Conservation (phyloP, 768 basidiomycete species). For the Galerina sulciceps region DNA sequence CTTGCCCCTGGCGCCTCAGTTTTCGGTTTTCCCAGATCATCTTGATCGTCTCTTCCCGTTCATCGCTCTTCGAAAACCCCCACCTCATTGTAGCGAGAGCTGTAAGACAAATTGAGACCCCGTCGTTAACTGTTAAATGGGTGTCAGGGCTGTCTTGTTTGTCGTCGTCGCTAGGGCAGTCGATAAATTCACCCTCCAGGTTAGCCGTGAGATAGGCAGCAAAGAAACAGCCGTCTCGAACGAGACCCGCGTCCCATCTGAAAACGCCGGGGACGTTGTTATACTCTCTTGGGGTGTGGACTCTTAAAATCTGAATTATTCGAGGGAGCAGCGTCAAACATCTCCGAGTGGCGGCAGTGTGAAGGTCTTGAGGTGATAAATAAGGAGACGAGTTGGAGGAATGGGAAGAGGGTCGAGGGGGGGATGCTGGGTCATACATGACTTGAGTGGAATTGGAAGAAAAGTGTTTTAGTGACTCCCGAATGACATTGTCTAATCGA, state of each 20-base stretch:
- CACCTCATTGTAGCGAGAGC: slow-evolving; percentile 86
- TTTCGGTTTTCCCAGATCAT: slow-evolving; percentile 54
- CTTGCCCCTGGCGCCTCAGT: slow-evolving; percentile 31
- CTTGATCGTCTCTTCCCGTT: slow-evolving; percentile 66
- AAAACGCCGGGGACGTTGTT: slow-evolving; percentile 57
- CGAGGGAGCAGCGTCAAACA: slow-evolving; percentile 55
- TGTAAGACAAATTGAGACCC: slow-evolving; percentile 61
- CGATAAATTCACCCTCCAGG: slow-evolving; percentile 50
- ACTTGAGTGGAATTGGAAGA: slow-evolving; percentile 26
- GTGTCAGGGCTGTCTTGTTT: slow-evolving; percentile 36
- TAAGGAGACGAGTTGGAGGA: slow-evolving; percentile 48
- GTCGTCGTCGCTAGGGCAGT: slow-evolving; percentile 35
- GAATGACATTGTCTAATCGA: slow-evolving; percentile 76
- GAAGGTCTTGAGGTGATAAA: slow-evolving; percentile 49
- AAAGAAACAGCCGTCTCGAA: slow-evolving; percentile 90
- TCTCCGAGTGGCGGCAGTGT: slow-evolving; percentile 50
- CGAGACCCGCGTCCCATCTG: slow-evolving; percentile 82
- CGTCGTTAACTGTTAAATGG: slow-evolving; percentile 44
- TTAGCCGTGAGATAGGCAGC: slow-evolving; percentile 79
- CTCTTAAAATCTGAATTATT: slow-evolving; percentile 55
- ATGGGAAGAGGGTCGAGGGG: slow-evolving; percentile 47
- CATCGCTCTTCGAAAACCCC: slow-evolving; percentile 77
- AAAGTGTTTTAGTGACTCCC: slow-evolving; percentile 76
- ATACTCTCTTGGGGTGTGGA: slow-evolving; percentile 43
- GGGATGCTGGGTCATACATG: slow-evolving; percentile 48